Evolutionary conservation across 345 rosid species (phyloP).

Genomic region (Anacardium occidentale): DNA sequence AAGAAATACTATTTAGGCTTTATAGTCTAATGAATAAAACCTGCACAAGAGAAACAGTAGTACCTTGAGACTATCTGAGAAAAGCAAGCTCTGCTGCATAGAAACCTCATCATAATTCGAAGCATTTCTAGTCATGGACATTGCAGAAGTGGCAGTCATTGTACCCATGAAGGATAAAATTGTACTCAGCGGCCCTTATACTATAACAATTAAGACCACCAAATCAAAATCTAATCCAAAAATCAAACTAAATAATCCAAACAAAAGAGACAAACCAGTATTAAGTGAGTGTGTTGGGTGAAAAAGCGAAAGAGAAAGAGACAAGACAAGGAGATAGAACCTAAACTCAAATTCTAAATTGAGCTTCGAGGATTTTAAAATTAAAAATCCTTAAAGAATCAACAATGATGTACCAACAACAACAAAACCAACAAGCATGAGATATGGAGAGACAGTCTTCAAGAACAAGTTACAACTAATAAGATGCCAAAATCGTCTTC

Average conservation of each 20-base stretch:
- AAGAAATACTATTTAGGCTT: not conserved
- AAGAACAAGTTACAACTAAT: constrained; percentile 18
- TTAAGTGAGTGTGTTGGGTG: not conserved
- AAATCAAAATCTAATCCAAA: constrained; percentile 19
- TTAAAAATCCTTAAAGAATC: constrained; percentile 2
- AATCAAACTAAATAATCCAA: not conserved
- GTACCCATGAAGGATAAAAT: constrained; percentile 24
- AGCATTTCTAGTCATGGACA: constrained; percentile 50
- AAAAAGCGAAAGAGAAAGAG: not conserved
- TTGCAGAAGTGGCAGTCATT: constrained; percentile 59
- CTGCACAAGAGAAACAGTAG: constrained; percentile 3
- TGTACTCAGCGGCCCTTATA: constrained; percentile 10
- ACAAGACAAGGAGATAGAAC: not conserved
- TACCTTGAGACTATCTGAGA: constrained; percentile 89
- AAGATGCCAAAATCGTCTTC: constrained; percentile 21
- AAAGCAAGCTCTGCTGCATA: constrained; percentile 83
- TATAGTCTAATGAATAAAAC: not conserved
- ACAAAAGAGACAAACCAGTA: not conserved
- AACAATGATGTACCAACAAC: constrained; percentile 4
- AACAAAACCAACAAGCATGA: not conserved
- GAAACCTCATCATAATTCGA: constrained; percentile 74
- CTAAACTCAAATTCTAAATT: constrained; percentile 11
- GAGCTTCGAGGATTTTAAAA: not conserved
- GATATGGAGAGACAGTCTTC: constrained; percentile 10
- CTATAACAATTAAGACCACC: constrained; percentile 26